phyloP scores from a whole-genome alignment of 2,329 filamentous ascomycete species.

The Stagonosporopsis chrysanthemi region DNA sequence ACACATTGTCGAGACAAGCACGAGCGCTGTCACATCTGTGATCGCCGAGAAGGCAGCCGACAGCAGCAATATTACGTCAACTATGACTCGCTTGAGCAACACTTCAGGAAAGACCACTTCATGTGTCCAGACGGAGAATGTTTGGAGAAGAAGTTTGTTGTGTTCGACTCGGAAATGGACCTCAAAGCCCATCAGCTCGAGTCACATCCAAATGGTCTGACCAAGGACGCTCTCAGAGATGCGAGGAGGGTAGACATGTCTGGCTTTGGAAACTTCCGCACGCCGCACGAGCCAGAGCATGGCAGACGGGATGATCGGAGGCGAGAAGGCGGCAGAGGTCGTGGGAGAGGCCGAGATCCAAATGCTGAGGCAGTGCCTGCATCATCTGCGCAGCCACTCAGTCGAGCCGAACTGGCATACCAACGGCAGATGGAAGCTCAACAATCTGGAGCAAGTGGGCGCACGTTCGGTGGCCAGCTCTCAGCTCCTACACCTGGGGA shows the following conservation, averaged over 20 bases:
- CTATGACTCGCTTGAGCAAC: conserved; percentile 83
- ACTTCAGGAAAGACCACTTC: conserved; percentile 89
- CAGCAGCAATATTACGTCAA: conserved; percentile 91
- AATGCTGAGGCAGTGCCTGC: conserved; percentile 81
- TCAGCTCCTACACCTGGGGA: conserved; percentile 60
- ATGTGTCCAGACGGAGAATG: conserved; percentile 86
- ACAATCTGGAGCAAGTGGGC: conserved; percentile 78
- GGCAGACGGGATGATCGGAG: conserved; percentile 53
- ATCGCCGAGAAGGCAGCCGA: conserved; percentile 67
- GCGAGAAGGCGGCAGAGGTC: conserved; percentile 57
- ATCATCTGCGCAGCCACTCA: conserved; percentile 79
- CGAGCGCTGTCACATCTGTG: conserved; percentile 94
- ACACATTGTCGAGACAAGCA: conserved; percentile 93
- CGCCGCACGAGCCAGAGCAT: conserved; percentile 71
- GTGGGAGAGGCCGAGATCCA: conserved; percentile 80
- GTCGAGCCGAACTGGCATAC: conserved; percentile 87
- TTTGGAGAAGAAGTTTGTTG: conserved; percentile 95
- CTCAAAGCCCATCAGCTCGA: conserved; percentile 91
- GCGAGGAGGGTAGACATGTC: conserved; percentile 87
- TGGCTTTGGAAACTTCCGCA: conserved; percentile 75
- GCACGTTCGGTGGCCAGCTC: conserved; percentile 86
- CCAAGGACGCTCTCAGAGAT: conserved; percentile 84
- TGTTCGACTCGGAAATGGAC: conserved; percentile 94
- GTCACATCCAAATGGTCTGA: conserved; percentile 78
- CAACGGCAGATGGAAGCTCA: conserved; percentile 93